These are phyloP conservation scores for Dicorynia guianensis DNA, from an alignment of 306 rosid species.

Conservation along the genomic window DNA sequence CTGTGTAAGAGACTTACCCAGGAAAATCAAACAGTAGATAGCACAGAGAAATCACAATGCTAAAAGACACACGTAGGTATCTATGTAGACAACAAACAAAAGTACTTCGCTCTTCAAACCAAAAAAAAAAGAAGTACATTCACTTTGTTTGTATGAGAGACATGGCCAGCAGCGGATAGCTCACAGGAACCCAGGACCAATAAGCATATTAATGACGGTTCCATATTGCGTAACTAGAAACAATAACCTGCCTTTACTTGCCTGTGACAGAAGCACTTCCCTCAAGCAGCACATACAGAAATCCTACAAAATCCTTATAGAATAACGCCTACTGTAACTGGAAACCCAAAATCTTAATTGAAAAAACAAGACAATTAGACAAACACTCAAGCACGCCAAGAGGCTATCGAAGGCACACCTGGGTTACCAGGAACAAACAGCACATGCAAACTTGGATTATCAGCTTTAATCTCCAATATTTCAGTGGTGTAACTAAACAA, in stretches of 20 bases:
- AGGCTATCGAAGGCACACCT: slow-evolving; percentile 52
- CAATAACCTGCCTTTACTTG: slow-evolving; percentile 43
- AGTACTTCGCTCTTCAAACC: neutral
- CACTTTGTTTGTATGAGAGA: slow-evolving; percentile 81
- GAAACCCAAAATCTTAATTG: neutral
- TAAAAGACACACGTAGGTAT: neutral
- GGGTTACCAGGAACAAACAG: slow-evolving; percentile 90
- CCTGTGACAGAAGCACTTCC: slow-evolving; percentile 85
- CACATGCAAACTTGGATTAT: slow-evolving; percentile 75
- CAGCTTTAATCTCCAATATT: slow-evolving; percentile 79
- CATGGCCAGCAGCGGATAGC: slow-evolving; percentile 73
- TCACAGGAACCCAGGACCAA: slow-evolving; percentile 38
- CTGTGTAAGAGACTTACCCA: slow-evolving; percentile 20
- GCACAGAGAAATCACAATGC: neutral
- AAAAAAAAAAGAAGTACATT: slow-evolving; percentile 24
- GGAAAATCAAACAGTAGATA: slow-evolving; percentile 11
- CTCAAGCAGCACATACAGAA: slow-evolving; percentile 75
- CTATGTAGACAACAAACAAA: neutral
- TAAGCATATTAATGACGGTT: slow-evolving; percentile 38
- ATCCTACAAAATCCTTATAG: slow-evolving; percentile 81
- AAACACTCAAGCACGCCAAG: neutral
- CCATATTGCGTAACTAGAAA: slow-evolving; percentile 29
- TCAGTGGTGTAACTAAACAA: slow-evolving; percentile 67
- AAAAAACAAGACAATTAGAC: slow-evolving; percentile 17
- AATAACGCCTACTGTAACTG: slow-evolving; percentile 64